Evolutionary conservation across 202 grass and related monocot species (phyloP), one percentile per base, ranked within the genome.

Genomic region (Carex sylvatica): DNA sequence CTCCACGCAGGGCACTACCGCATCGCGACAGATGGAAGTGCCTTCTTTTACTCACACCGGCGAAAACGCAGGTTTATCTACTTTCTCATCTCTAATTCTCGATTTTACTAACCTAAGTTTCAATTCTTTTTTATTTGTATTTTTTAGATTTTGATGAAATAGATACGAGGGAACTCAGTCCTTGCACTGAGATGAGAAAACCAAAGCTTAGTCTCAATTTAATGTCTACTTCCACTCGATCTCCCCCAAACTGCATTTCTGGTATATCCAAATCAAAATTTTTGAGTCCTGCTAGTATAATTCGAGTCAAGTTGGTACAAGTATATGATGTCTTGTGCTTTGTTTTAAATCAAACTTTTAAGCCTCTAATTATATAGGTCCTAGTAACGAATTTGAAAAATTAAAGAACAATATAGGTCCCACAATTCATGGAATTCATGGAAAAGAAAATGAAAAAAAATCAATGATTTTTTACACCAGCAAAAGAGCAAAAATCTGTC

Each of bases 71-170:
- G 31, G 31, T 33, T 33, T 33, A 33, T 33, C 31, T 33, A 0
- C 31, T 33, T 3, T 3, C 31, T 33, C 31, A 0, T 33, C 31
- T 33, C 31, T 33, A 2, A 33, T 33, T 33, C 28, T 28, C 28
- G 5, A 30, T 65, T 66, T 35, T 23, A 65, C 12, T 38, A 59
- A 79, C 13, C 14, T 70, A 79, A 53, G 18, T 5, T 23, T 69
- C 14, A 30, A 54, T 68, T 44, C 65, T 66, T 69, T 75, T 46
- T 77, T 71, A 72, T 44, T 28, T 78, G 13, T 67, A 40, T 15
- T 30, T 35, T 76, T 19, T 53, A 98, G 89, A 91, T 82, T 83
- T 69, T 54, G 91, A 87, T 33, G 75, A 87, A 82, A 65, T 23
- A 18, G 79, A 74, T 72, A 87, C 85, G 40, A 83, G 91, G 67